phyloP scores from a whole-genome alignment of 345 rosid species.

The Durio zibethinus region DNA sequence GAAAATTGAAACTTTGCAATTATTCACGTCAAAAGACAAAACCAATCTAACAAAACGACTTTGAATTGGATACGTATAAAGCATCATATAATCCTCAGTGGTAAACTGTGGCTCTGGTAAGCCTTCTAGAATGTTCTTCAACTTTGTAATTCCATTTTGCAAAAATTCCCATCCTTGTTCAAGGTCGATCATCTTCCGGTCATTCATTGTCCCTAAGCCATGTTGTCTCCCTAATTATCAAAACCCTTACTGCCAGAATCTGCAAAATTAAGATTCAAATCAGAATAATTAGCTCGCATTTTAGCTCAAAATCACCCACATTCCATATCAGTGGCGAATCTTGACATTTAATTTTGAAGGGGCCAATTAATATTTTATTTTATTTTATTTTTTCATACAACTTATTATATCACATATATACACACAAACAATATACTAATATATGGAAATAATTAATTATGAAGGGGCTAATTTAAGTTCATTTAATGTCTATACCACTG shows the following conservation, averaged over 20 bases:
- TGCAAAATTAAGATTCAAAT: too few relatives aligned
- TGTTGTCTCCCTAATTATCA: neutral
- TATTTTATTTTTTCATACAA: too few relatives aligned
- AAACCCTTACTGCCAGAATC: constrained; percentile 3
- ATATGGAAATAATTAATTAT: too few relatives aligned
- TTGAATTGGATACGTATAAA: constrained; percentile 50
- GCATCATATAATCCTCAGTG: constrained; percentile 62
- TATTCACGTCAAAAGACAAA: neutral
- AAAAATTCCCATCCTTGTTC: constrained; percentile 64
- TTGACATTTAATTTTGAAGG: too few relatives aligned
- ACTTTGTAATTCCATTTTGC: constrained; percentile 59
- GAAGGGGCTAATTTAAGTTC: too few relatives aligned
- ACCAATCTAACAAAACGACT: constrained; percentile 7
- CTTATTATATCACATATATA: too few relatives aligned
- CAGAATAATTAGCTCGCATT: neutral
- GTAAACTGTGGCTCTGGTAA: constrained; percentile 41
- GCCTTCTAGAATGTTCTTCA: constrained; percentile 63
- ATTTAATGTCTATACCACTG: too few relatives aligned
- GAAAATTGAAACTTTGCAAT: neutral
- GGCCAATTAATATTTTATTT: too few relatives aligned
- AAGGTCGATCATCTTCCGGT: constrained; percentile 37
- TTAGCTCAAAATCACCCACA: constrained; percentile 2
- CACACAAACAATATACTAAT: too few relatives aligned
- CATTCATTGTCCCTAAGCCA: constrained; percentile 34
- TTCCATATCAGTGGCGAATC: too few relatives aligned